A percentile compares a stretch with the other conserved stretches of the same genome.
Conservation (phyloP, 2,329 filamentous ascomycete genomes). For the Emericellopsis atlantica region DNA sequence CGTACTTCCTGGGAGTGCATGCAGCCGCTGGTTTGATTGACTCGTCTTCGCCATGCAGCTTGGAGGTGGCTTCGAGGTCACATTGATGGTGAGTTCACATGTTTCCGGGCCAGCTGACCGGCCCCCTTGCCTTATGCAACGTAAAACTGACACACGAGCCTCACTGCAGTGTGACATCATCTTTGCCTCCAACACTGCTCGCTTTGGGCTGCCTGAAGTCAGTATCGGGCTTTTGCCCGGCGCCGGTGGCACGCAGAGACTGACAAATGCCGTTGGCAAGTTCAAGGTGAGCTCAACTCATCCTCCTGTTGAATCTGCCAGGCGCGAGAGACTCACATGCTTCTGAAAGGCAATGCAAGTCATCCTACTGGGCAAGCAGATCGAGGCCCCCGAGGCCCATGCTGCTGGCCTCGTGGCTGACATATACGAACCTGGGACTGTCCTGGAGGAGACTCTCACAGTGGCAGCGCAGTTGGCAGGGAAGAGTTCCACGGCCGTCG, state of each 20-base stretch:
- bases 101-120: neutral
- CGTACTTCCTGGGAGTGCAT: conserved; percentile 8
- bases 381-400: conserved; percentile 12
- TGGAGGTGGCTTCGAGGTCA: conserved; percentile 37
- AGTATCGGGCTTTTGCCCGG: conserved; percentile 26
- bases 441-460: conserved; percentile 12
- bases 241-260: conserved; percentile 25
- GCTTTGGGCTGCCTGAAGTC: conserved; percentile 26
- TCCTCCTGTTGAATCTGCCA: neutral
- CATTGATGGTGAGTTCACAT: conserved; percentile 24
- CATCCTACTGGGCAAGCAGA: conserved; percentile 13
- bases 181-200: conserved; percentile 18
- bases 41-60: conserved; percentile 16
- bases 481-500: conserved; percentile 11
- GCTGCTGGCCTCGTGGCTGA: conserved; percentile 12
- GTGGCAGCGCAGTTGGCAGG: conserved; percentile 10
- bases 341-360: conserved; percentile 13
- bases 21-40: neutral
- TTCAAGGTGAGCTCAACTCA: conserved; percentile 18
- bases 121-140: too few species aligned
- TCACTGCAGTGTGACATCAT: conserved; percentile 22
- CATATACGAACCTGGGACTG: conserved; percentile 12
- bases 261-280: conserved; percentile 26
- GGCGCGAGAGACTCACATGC: too few species aligned
- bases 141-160: neutral